phyloP scores from a whole-genome alignment of 306 rosid genomes.

The Gleditsia sinensis region DNA sequence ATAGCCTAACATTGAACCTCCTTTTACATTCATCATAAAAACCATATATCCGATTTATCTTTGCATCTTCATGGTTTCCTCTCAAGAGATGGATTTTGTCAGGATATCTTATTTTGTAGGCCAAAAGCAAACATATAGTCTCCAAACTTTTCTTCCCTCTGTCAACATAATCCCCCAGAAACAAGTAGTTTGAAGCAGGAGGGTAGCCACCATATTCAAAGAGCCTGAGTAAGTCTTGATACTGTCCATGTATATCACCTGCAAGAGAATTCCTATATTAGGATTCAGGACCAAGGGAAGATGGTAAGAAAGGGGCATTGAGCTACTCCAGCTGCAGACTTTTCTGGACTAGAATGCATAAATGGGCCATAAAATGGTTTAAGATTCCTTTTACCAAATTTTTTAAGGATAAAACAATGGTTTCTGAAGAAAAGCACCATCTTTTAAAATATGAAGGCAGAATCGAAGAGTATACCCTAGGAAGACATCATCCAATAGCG shows the following conservation, averaged over 20 bases:
- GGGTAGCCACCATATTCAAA: slow-evolving; percentile 79
- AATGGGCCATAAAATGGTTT: not conserved
- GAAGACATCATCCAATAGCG: not conserved
- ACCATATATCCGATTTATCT: slow-evolving; percentile 83
- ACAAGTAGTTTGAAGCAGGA: slow-evolving; percentile 75
- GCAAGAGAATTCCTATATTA: slow-evolving; percentile 41
- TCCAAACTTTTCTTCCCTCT: slow-evolving; percentile 93
- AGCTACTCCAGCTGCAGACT: slow-evolving; percentile 14
- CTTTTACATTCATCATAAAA: slow-evolving; percentile 90
- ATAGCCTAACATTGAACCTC: slow-evolving; percentile 81
- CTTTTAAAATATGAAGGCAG: not conserved
- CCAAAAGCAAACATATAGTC: slow-evolving; percentile 83
- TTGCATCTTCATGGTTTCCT: slow-evolving; percentile 94
- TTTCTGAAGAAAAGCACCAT: slow-evolving; percentile 12
- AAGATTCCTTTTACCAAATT: not conserved
- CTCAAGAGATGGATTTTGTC: slow-evolving; percentile 66
- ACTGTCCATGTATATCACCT: slow-evolving; percentile 95
- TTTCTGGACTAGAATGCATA: slow-evolving; percentile 12
- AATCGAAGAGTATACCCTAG: not conserved
- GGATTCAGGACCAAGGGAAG: slow-evolving; percentile 26
- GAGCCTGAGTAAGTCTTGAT: slow-evolving; percentile 70
- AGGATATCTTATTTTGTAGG: slow-evolving; percentile 79
- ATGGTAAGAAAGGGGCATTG: slow-evolving; percentile 6
- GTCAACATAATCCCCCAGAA: slow-evolving; percentile 87
- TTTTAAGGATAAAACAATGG: slow-evolving; percentile 5